Evolutionary conservation across 2,329 filamentous ascomycete genomes (phyloP).

Genomic region (Aureobasidium sp.): DNA sequence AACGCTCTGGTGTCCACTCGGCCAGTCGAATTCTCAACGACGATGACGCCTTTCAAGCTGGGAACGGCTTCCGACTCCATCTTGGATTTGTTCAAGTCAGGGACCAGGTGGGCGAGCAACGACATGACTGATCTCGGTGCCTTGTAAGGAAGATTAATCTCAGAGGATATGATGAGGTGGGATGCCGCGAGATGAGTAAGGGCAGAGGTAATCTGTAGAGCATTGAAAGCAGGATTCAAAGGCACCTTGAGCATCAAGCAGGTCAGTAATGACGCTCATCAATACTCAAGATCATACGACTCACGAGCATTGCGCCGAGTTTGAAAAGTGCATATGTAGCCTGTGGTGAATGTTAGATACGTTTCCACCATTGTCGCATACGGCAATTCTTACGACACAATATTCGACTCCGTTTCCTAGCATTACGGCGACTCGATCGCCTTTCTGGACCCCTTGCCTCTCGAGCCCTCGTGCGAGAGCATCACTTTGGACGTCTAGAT

Average conservation of each 20-base stretch:
- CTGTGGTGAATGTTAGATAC: conserved; percentile 17
- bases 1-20: conserved; percentile 40
- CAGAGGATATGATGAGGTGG: conserved; percentile 74
- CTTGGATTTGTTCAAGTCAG: conserved; percentile 35
- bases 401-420: conserved; percentile 81
- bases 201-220: conserved; percentile 66
- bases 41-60: conserved; percentile 58
- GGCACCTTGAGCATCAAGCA: conserved; percentile 51
- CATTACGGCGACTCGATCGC: conserved; percentile 76
- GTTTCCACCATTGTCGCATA: not conserved
- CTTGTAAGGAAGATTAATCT: conserved; percentile 70
- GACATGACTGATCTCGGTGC: conserved; percentile 50
- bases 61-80: conserved; percentile 54
- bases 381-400: conserved; percentile 48
- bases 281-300: conserved; percentile 12
- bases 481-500: conserved; percentile 69
- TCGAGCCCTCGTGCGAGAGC: conserved; percentile 60
- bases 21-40: conserved; percentile 67
- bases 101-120: conserved; percentile 46
- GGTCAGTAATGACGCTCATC: not conserved
- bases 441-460: conserved; percentile 64
- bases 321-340: conserved; percentile 83
- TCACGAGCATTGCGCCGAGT: conserved; percentile 76
- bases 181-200: conserved; percentile 64
- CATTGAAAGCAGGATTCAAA: conserved; percentile 82